Evolutionary conservation across 2,329 filamentous ascomycete species (phyloP).

Genomic region (Talaromyces rugulosus): DNA sequence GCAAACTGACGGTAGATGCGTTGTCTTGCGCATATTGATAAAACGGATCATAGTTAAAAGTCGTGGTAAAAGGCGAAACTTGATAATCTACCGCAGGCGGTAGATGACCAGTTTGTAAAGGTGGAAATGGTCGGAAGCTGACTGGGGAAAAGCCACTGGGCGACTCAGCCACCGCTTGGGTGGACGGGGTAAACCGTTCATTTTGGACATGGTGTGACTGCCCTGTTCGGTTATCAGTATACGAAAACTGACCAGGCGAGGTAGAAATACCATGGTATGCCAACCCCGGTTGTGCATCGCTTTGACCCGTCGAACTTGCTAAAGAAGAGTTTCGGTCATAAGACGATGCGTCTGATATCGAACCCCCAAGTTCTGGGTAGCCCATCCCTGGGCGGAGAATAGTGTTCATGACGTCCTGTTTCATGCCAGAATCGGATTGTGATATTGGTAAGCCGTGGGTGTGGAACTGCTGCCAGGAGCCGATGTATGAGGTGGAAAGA

Average conservation of each 20-base stretch:
- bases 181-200: conserved; percentile 22
- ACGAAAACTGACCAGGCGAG: neutral
- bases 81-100: conserved; percentile 33
- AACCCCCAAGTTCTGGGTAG: conserved; percentile 5
- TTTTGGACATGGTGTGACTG: conserved; percentile 27
- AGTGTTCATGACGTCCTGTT: conserved; percentile 15
- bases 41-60: conserved; percentile 12
- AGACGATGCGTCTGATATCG: conserved; percentile 6
- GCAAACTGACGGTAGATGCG: conserved; percentile 32
- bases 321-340: conserved; percentile 20
- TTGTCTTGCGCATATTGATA: conserved; percentile 29
- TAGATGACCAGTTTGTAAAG: conserved; percentile 28
- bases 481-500: conserved; percentile 28
- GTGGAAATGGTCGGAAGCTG: conserved; percentile 24
- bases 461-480: conserved; percentile 17
- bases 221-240: conserved; percentile 15
- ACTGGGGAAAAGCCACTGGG: conserved; percentile 22
- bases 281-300: conserved; percentile 5
- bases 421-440: conserved; percentile 23
- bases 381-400: conserved; percentile 5
- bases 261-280: conserved; percentile 10
- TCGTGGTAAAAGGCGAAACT: conserved; percentile 13
- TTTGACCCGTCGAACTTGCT: conserved; percentile 16
- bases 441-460: conserved; percentile 26
- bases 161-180: conserved; percentile 21